Base-by-base conservation (phyloP, 139 green algal genomes). In the Mychonastes homosphaera region DNA sequence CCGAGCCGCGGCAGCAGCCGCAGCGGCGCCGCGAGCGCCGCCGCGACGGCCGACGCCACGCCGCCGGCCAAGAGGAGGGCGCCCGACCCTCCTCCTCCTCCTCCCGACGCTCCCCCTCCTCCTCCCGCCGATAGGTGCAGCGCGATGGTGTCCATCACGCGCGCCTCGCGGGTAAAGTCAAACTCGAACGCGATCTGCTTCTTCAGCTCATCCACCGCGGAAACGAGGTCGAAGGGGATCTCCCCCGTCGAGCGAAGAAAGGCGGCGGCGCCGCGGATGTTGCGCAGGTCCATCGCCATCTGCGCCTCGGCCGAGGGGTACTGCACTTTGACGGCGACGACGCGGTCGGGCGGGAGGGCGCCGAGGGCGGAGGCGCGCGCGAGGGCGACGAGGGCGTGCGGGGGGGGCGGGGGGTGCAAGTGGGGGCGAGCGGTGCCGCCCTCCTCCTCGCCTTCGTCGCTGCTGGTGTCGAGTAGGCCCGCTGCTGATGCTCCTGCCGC, bases 301-400 rank as follows among this genome's bases (percentile, higher is more conserved):
- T 72, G 72, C 19, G 66, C 47, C 58, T 86, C 70, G 0, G 85
- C 85, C 36, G 83, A 68, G 0, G 88, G 85, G 64, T 95, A 95
- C 71, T 95, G 87, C 12, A 95, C 71, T 67, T 95, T 95, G 26
- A 95, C 79, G 4, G 87, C 87, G 19, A 95, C 87, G 24, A 88
- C 47, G 7, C 86, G 84, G 48, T 80, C 61, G 10, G 59, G 47
- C 6, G 80, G 80, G 4, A 70, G 70, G 3, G 62, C 47, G 15
- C 71, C 70, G 13, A 23, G 43, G 4, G 63, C 65, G n/a, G 49
- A 46, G 6, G 72, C 69, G 24, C 72, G 58, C 24, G 56, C 61
- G 21, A 79, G 67, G 3, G 73, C 76, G 2, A n/a, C n/a, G n/a
- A n/a, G n/a, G n/a, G n/a, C n/a, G n/a, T n/a, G n/a, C n/a, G n/a